Base-by-base conservation (phyloP, 139 green algal species). In the Chlorella sp. region DNA sequence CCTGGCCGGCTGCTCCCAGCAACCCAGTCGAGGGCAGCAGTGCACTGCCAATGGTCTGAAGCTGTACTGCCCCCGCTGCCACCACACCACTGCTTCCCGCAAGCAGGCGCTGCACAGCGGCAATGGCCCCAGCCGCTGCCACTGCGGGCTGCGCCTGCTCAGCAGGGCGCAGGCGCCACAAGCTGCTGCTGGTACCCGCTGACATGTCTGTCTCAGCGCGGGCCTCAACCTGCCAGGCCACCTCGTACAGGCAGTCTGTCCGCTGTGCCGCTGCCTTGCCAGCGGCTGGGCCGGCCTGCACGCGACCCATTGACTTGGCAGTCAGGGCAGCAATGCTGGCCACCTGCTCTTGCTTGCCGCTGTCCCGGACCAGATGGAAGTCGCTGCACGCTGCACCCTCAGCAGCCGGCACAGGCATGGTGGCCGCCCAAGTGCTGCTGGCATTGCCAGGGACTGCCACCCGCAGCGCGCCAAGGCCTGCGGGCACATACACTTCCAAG, bases 401-500 rank as follows among this genome's bases (percentile, higher is more conserved):
- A 5, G 41, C 70, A 16, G 75, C 44, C 2, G 39, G 57, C 47
- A 87, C 39, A 4, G 78, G 68, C 25, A 81, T 28, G 18, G 34
- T 32, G 55, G n/a, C 60, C 39, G 65, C 72, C 81, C 82, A 87
- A 68, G 68, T 2, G n/a, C 9, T 32, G 79, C 44, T 68, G 13
- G 15, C 47, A 26, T 16, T 28, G 23, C 9, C 36, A 62, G 41
- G 28, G 62, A 44, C 17, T 63, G 20, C 39, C 9, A 84, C 41
- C 25, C 81, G 55, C 21, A 95, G 84, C 0, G 86, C 65, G 4
- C 86, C 88, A 13, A 94, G 57, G 25, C 84, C 87, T 4, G 90
- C 87, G 5, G 92, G 92, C 13, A 95, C 90, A 76, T 89, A 95
- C 5, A 94, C 79, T 3, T 89, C 87, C 4, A 51, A 68, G 62